Evolutionary conservation across 805 yeast genomes (phyloP).

Genomic region (Suhomyces tanzawaensis): DNA sequence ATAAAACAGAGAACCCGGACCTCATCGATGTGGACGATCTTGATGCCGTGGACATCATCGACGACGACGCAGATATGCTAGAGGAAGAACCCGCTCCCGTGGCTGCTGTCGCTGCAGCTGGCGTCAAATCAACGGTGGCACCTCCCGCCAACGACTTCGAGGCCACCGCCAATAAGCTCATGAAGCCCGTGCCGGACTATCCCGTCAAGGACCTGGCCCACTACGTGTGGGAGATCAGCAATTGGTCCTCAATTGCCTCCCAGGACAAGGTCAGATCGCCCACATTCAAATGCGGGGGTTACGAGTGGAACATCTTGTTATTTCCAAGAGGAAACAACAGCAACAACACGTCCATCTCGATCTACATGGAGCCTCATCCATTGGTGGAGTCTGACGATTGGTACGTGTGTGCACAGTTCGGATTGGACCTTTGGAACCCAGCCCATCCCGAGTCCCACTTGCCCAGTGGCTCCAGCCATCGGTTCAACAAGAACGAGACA

Average conservation of each 20-base stretch:
- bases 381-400: constrained; percentile 46
- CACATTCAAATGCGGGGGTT: constrained; percentile 56
- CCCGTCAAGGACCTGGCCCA: constrained; percentile 34
- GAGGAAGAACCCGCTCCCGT: constrained; percentile 9
- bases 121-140: constrained; percentile 1
- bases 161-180: constrained; percentile 25
- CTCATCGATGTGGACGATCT: constrained; percentile 13
- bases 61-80: constrained; percentile 11
- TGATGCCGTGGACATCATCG: constrained; percentile 13
- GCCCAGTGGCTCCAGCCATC: constrained; percentile 65
- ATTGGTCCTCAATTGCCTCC: constrained; percentile 44
- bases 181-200: constrained; percentile 41
- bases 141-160: constrained; percentile 34
- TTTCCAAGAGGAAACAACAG: constrained; percentile 75
- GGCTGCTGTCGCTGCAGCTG: not conserved
- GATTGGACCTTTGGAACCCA: constrained; percentile 82
- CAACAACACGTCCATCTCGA: constrained; percentile 49
- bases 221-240: constrained; percentile 50
- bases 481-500: constrained; percentile 71
- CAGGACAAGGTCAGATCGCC: constrained; percentile 45
- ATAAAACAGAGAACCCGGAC: constrained; percentile 4
- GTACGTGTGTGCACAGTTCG: constrained; percentile 92
- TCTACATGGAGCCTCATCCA: constrained; percentile 78
- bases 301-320: constrained; percentile 65
- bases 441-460: constrained; percentile 58